Evolutionary conservation across 805 yeast genomes (phyloP), one percentile per base, ranked within the genome.

Genomic region (Lipomyces anomalus): DNA sequence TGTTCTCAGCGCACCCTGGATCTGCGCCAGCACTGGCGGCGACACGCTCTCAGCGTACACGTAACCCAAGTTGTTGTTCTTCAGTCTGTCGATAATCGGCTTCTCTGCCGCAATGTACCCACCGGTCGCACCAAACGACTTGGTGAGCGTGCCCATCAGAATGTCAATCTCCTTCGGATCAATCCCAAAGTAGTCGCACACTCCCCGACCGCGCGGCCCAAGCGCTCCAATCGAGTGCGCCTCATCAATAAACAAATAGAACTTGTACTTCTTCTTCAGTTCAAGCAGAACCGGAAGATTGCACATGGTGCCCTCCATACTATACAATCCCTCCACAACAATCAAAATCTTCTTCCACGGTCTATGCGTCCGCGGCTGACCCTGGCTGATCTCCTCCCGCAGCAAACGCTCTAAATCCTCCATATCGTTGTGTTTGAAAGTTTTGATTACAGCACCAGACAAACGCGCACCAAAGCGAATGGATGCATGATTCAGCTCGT

Each of bases 221-320:
- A 92, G 75, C n/a, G 98, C 98, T 59, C 99, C 99, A 60, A 92
- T 83, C 4, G 97, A 90, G 66, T 92, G 99, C 9, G 98, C 98
- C 66, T 92, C 99, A 65, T 92, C 99, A 51, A 94, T 84, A 61
- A 84, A 92, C 42, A 92, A 68, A 61, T 85, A 86, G 61, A 90
- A 84, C 59, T 87, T 87, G 70, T 94, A 92, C 62, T 84, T 85
- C 32, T 84, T 75, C 58, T 83, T 81, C 52, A 89, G 70, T 57
- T 75, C 83, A 22, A 89, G 74, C 37, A 89, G 61, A 48, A 67
- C 72, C 3, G 96, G 95, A 57, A 89, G 72, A 61, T 89, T 80
- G 62, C 85, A 79, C 74, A 86, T 71, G 56, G 89, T 85, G 58
- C 97, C 97, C 66, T 84, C 95, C 95, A 84, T 84, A n/a, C 57